Base-by-base conservation (phyloP, 2,329 filamentous ascomycete genomes). In the Aureobasidium leucospermi region DNA sequence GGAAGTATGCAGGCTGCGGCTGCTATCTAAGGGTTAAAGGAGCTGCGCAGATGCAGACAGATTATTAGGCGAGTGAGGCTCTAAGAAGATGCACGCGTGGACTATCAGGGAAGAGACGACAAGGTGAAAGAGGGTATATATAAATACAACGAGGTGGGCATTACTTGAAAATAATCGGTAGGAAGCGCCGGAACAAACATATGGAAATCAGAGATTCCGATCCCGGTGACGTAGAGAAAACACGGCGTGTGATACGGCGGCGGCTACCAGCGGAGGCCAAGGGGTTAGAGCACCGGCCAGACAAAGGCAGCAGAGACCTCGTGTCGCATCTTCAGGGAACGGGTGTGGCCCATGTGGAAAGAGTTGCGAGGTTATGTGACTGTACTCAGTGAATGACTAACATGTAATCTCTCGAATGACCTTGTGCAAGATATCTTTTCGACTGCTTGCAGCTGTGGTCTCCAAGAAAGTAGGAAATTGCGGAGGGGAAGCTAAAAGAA, bases 161-260 rank as follows among this genome's bases (percentile, higher is more conserved):
- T 13, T 13, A 13, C 7, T 29, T 6, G 6, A 38, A 41, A 16
- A 16, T 15, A 34, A 4, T 10, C 29, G 8, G 7, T 10, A 52
- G 48, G 48, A 51, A 52, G 48, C 19, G 36, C 48, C 48, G 36
- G 48, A n/a, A 29, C 36, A 41, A 31, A 52, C 48, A 52, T 31
- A 16, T 41, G 23, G 23, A 29, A 51, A 38, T 23, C 6, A 16
- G 23, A 16, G 34, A 52, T 36, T 36, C 34, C 34, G 34, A 29
- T 29, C 29, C 28, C 29, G 11, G 29, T 48, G 48, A 52, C 48
- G 48, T 52, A 41, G 48, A 6, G 23, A 52, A 28, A 39, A 52
- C 41, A 23, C 23, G 19, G 48, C 46, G 36, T 52, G 48, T 49
- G 47, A 49, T 49, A 16, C 29, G 15, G 28, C 47, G 16, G 38